Conservation (phyloP, 2,329 filamentous ascomycete species). For the Monosporascus sp. region DNA sequence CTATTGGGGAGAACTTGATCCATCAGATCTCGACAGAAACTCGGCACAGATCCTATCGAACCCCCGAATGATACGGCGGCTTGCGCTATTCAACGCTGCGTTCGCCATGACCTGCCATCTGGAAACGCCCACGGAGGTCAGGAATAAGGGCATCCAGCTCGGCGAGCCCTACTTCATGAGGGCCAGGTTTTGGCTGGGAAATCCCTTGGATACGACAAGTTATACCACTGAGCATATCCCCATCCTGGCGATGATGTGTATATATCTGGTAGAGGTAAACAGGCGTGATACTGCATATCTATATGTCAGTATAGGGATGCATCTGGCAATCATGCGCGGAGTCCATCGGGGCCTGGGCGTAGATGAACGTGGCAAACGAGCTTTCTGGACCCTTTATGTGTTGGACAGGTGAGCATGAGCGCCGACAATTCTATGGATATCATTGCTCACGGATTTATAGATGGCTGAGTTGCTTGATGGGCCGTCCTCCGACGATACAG, state of each 20-base stretch:
- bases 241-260: constrained; percentile 40
- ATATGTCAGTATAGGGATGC: constrained; percentile 42
- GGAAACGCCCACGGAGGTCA: constrained; percentile 25
- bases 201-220: constrained; percentile 40
- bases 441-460: constrained; percentile 10
- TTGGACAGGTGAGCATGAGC: constrained; percentile 37
- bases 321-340: constrained; percentile 44
- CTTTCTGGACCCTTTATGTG: constrained; percentile 50
- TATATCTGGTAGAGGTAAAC: constrained; percentile 46
- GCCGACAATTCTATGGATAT: not conserved
- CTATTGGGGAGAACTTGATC: constrained; percentile 40
- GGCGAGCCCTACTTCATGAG: constrained; percentile 42
- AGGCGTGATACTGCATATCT: constrained; percentile 44
- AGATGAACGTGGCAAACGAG: constrained; percentile 39
- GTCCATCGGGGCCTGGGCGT: constrained; percentile 37
- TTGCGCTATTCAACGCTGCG: constrained; percentile 42
- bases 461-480: constrained; percentile 44
- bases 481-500: constrained; percentile 40
- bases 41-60: not conserved
- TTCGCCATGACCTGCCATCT: constrained; percentile 37
- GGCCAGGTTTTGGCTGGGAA: constrained; percentile 39
- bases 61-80: constrained; percentile 25
- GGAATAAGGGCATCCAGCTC: constrained; percentile 23
- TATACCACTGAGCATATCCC: constrained; percentile 40
- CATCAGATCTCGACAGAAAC: constrained; percentile 18